Evolutionary conservation across 2,329 filamentous ascomycete genomes (phyloP), one percentile per base, ranked within the genome.

Genomic region (Trichoderma guizhouense): DNA sequence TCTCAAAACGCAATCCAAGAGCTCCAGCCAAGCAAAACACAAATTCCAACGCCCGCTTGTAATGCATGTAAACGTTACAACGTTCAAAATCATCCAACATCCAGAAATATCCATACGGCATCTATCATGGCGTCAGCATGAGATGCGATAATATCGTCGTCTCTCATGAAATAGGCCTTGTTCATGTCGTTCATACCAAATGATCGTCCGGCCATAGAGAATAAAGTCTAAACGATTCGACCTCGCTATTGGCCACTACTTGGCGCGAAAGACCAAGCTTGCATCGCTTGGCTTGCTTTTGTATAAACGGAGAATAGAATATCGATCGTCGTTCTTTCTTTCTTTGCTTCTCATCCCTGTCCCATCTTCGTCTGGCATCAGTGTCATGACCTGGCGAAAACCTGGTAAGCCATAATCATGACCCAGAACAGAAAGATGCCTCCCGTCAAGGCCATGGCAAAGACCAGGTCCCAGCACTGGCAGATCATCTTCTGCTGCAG

Each of bases 351-450:
- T 32, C 34, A 24, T 26, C 21, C 26, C 34, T 18, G 6, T 62
- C 14, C 32, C 34, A 11, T 43, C 51, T 58, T 18, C 32, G 3
- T 8, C 47, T 24, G 26, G 12, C 12, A 24, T 67, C 24, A 51
- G 9, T 60, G 55, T 74, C 70, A 83, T 74, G 82, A 84, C 64
- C 81, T 78, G 72, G 80, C 86, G 82, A 89, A 91, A 11, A 91
- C 89, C 74, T 90, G 88, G 75, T 90, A 89, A 12, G 89, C 87
- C 86, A 91, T 91, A 73, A 91, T 82, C 84, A 91, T 90, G 76
- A 91, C 88, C 89, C 89, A 91, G n/a, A 91, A 77, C 72, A 91
- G 78, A 74, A 91, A 91, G 1, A 90, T 81, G 21, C 80, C 82
- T 0, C 89, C 90, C 2, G 90, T 86, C 28, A 92, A 79, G 21